A percentile compares a stretch with the other conserved stretches of the same genome.
Conservation (phyloP, 2,329 filamentous ascomycete genomes). For the Thielaviopsis punctulata region DNA sequence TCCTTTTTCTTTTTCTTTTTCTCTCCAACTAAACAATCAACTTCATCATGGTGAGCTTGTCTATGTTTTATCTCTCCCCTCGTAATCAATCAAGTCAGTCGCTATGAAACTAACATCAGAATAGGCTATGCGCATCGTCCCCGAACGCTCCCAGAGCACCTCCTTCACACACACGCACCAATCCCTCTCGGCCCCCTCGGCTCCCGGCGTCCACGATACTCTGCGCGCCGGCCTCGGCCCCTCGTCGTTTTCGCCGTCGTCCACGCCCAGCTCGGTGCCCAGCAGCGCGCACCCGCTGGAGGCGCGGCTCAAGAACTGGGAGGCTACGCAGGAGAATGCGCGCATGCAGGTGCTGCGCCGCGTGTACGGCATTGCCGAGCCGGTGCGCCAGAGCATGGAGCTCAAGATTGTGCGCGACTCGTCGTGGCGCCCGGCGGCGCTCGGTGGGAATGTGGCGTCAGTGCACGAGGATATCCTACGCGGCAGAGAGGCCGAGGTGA, state of each 20-base stretch:
- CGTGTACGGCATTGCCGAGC: slow-evolving; percentile 83
- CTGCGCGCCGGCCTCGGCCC: slow-evolving; percentile 69
- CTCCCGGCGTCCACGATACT: slow-evolving; percentile 83
- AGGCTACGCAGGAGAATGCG: slow-evolving; percentile 67
- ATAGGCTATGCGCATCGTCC: slow-evolving; percentile 80
- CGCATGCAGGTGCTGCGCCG: slow-evolving; percentile 81
- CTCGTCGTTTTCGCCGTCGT: slow-evolving; percentile 29
- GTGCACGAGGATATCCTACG: slow-evolving; percentile 81
- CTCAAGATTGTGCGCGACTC: slow-evolving; percentile 69
- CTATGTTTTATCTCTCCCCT: too few relatives aligned
- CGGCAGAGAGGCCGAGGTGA: slow-evolving; percentile 59
- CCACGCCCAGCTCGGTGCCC: slow-evolving; percentile 25
- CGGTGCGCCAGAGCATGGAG: slow-evolving; percentile 86
- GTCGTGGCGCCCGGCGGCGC: slow-evolving; percentile 58
- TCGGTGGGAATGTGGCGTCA: slow-evolving; percentile 42
- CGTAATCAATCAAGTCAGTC: background rate
- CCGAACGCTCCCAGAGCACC: slow-evolving; percentile 47
- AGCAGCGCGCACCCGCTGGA: slow-evolving; percentile 71
- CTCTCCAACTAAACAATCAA: background rate
- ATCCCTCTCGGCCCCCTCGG: slow-evolving; percentile 64
- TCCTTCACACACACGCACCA: slow-evolving; percentile 45
- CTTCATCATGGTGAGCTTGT: too few relatives aligned
- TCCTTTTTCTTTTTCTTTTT: background rate
- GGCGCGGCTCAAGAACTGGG: slow-evolving; percentile 75
- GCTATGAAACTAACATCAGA: slow-evolving; percentile 13